Base-by-base conservation (phyloP, 1,284 basidiomycete genomes). In the Irpex rosettiformis region DNA sequence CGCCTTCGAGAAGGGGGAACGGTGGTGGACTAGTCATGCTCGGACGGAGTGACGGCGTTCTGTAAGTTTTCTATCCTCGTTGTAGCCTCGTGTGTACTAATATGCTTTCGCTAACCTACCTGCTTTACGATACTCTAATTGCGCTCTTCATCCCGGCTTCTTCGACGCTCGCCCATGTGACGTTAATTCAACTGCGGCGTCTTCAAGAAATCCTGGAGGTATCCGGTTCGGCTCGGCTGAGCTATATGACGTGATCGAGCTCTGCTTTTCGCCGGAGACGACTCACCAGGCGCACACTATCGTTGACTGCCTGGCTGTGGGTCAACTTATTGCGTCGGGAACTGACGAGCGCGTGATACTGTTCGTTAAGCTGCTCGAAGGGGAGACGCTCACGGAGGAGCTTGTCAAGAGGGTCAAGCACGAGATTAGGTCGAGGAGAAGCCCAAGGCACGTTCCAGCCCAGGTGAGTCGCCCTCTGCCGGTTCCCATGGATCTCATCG, bases 211-310 rank as follows among this genome's bases (percentile, higher is more conserved):
- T 71, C 92, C 93, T 3, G 88, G 89, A 56, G 93, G 93, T 2
- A 84, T 96, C 61, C 83, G 93, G 21, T 95, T 94, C 68, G 93
- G 93, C 21, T 88, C 89, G 30, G 84, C 88, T 28, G 93, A 95
- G 73, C 83, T 95, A 56, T 95, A 95, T 74, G 88, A 91, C 66
- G 86, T 93, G 49, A 78, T 95, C 43, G 90, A 92, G 64, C 70
- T 79, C 61, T 82, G 78, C 66, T 86, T 88, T 69, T 75, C 74
- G 49, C 68, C 70, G 45, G 64, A 69, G 45, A 64, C 76, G 22
- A 76, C 74, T 30, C 73, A 75, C 54, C 75, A 75, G 30, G 72
- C 75, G 45, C 73, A 78, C 61, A 72, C 74, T 33, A 78, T 94
- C 54, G 76, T 83, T 54, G 91, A 94, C 69, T 86, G 82, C 59